Conservation (phyloP, 78 protist species). For the Thecamonas trahens region DNA sequence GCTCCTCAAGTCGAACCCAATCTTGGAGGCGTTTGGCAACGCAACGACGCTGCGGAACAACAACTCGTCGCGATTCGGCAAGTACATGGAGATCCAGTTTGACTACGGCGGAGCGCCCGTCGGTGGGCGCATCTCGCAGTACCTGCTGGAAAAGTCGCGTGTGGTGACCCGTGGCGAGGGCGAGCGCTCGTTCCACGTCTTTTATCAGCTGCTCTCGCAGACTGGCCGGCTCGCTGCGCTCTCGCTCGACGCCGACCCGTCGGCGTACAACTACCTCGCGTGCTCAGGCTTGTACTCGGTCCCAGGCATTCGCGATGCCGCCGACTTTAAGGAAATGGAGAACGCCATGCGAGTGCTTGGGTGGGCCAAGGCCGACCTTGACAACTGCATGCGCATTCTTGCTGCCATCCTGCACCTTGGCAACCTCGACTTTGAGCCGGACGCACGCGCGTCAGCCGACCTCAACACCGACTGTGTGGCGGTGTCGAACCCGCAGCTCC, state of each 20-base stretch:
- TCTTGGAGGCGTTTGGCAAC: constrained; percentile 92
- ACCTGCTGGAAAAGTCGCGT: constrained; percentile 63
- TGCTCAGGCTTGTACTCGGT: too few relatives aligned
- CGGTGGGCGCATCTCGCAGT: constrained; percentile 81
- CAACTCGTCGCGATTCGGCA: constrained; percentile 73
- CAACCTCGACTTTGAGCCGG: constrained; percentile 42
- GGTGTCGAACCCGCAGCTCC: too few relatives aligned
- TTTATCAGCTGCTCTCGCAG: constrained; percentile 78
- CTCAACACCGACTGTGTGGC: too few relatives aligned
- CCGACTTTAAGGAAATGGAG: constrained; percentile 30
- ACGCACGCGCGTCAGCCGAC: too few relatives aligned
- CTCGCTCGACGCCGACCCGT: too few relatives aligned
- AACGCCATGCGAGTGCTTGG: constrained; percentile 61
- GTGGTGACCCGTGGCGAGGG: constrained; percentile 66
- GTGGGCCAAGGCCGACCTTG: constrained; percentile 35
- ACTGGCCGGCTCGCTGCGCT: too few relatives aligned
- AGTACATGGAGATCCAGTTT: constrained; percentile 88
- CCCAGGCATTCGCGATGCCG: constrained; percentile 57
- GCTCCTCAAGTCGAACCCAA: constrained; percentile 74
- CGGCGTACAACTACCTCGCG: too few relatives aligned
- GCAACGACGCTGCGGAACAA: constrained; percentile 87
- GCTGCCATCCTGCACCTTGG: constrained; percentile 70
- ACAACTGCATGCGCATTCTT: constrained; percentile 34
- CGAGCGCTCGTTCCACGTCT: constrained; percentile 89
- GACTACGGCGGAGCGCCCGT: constrained; percentile 66